Evolutionary conservation across 805 yeast genomes (phyloP).

Genomic region (Cyberlindnera bimundalis): DNA sequence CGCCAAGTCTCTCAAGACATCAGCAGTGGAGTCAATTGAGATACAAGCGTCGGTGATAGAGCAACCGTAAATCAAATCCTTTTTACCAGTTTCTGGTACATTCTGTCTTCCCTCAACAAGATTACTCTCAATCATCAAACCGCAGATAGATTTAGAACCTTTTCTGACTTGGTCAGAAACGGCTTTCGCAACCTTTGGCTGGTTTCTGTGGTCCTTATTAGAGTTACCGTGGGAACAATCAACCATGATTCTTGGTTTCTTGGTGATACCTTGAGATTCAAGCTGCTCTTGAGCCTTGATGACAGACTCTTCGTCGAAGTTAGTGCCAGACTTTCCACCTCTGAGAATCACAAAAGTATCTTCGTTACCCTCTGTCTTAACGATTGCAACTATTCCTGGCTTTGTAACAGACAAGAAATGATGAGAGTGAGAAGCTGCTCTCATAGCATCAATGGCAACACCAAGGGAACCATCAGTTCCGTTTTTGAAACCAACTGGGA

Average conservation of each 20-base stretch:
- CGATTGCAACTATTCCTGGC: constrained; percentile 95
- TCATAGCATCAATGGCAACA: constrained; percentile 91
- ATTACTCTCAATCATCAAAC: constrained; percentile 95
- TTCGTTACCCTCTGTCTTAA: constrained; percentile 89
- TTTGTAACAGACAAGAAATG: constrained; percentile 94
- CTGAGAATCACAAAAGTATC: constrained; percentile 89
- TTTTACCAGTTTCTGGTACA: constrained; percentile 73
- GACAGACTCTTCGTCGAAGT: constrained; percentile 77
- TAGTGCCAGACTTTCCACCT: constrained; percentile 94
- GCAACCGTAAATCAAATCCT: constrained; percentile 80
- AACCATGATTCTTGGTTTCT: constrained; percentile 74
- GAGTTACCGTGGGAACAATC: constrained; percentile 99
- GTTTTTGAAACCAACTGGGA: constrained; percentile 98
- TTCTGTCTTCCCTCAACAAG: constrained; percentile 91
- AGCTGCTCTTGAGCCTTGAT: constrained; percentile 61
- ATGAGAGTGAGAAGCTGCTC: constrained; percentile 90
- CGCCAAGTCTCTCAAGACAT: constrained; percentile 67
- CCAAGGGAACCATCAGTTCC: constrained; percentile 96
- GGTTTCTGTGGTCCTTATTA: constrained; percentile 84
- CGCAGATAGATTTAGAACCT: constrained; percentile 79
- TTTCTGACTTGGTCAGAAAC: constrained; percentile 74
- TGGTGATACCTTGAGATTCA: constrained; percentile 37
- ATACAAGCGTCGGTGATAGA: constrained; percentile 98
- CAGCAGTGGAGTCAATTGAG: constrained; percentile 80
- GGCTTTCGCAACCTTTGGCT: constrained; percentile 79